Evolutionary conservation across 495 filamentous ascomycete species (phyloP), one percentile per base, ranked within the genome.

Genomic region (Elasticomyces elasticus): DNA sequence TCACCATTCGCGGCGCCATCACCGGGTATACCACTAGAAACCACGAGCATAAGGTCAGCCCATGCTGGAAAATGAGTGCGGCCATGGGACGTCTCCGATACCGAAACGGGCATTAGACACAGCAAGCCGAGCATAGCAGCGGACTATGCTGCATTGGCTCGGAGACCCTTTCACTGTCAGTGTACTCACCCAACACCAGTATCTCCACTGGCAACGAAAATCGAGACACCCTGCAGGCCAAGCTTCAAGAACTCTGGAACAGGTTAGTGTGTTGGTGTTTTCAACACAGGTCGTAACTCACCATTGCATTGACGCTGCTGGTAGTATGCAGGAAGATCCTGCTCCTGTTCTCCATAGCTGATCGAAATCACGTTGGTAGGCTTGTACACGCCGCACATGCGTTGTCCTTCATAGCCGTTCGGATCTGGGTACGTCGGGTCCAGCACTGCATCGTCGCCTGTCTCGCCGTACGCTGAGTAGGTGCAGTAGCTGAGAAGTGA

Each of bases 201-300:
- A 63, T 84, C 81, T 9, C 81, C 81, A 0, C 75, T 80, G 0
- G 81, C 76, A 55, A 79, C 76, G 44, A 86, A 62, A 15, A 84
- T 69, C 0, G 79, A 79, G 5, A 80, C 71, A 12, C 83, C 83
- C 53, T 78, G 79, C 22, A 85, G 70, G 2, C 75, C 81, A 5
- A 85, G 79, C 68, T 86, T 85, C 68, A 85, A 73, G 59, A 56
- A 82, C 42, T 58, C 54, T 35, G 19, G 23, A 15, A 19, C 17
- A 7, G n/a, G n/a, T n/a, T n/a, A n/a, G n/a, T 23, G 19, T 45
- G 15, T 45, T 23, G 25, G 42, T 23, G 24, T 22, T n/a, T n/a
- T n/a, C 20, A 23, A 26, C 24, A 45, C 3, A 7, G 2, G 24
- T 5, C 17, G 2, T 25, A 2, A 41, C 42, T 44, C 25, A 55